Conservation (phyloP, 2,329 filamentous ascomycete genomes). For the Colletotrichum zoysiae region DNA sequence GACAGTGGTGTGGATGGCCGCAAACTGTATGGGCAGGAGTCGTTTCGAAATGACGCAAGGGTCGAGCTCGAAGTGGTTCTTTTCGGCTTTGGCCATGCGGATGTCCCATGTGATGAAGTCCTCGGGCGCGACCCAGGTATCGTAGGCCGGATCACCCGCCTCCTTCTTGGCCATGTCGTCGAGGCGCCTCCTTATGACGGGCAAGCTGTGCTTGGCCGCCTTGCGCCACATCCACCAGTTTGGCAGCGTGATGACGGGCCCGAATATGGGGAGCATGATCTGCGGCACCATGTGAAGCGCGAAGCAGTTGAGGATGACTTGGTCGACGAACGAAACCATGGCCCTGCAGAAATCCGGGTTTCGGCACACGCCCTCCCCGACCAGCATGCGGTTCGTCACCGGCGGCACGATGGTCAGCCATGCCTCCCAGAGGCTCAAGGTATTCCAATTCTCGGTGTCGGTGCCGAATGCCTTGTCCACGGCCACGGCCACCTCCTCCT, state of each 20-base stretch:
- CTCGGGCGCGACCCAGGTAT: conserved; percentile 60
- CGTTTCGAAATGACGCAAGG: conserved; percentile 63
- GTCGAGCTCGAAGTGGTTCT: conserved; percentile 57
- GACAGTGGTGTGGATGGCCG: conserved; percentile 69
- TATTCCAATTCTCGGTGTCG: conserved; percentile 53
- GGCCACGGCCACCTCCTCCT: conserved; percentile 55
- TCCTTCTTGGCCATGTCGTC: conserved; percentile 58
- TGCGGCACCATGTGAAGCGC: conserved; percentile 61
- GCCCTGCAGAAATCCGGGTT: conserved; percentile 60
- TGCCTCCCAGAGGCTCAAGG: conserved; percentile 59
- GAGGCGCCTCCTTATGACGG: conserved; percentile 64
- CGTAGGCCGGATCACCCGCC: conserved; percentile 54
- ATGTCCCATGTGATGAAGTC: conserved; percentile 71
- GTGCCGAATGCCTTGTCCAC: conserved; percentile 52
- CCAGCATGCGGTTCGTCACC: conserved; percentile 59
- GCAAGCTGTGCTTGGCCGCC: conserved; percentile 56
- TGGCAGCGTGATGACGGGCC: conserved; percentile 57
- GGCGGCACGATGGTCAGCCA: conserved; percentile 58
- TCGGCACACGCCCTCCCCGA: conserved; percentile 54
- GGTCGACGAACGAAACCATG: conserved; percentile 63
- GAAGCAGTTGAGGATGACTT: conserved; percentile 60
- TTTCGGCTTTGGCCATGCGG: conserved; percentile 61
- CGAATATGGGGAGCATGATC: conserved; percentile 63
- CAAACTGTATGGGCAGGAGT: conserved; percentile 68
- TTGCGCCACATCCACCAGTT: conserved; percentile 62